phyloP scores from a whole-genome alignment of 1,284 basidiomycete genomes.

The Ustilago nuda region DNA sequence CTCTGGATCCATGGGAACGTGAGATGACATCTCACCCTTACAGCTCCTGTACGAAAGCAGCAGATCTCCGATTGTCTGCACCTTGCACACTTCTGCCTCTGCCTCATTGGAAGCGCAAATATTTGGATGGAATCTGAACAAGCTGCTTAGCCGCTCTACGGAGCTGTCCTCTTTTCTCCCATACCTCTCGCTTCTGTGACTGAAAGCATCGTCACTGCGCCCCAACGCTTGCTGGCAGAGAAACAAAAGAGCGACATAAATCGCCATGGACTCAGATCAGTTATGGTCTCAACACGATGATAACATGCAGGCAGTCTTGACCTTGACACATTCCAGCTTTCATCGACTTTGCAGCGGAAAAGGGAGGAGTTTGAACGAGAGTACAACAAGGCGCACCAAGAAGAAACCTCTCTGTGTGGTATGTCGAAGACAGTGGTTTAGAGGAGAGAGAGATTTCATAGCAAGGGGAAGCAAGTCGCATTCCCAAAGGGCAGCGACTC shows the following conservation, averaged over 20 bases:
- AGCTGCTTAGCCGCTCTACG: neutral
- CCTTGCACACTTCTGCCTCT: neutral
- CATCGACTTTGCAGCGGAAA: neutral
- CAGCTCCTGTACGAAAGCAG: conserved; percentile 2
- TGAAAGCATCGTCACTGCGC: neutral
- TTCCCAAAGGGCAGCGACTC: conserved; percentile 9
- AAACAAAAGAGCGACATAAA: neutral
- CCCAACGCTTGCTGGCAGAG: neutral
- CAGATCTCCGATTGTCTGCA: neutral
- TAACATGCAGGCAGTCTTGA: neutral
- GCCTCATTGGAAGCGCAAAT: neutral
- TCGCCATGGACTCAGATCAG: neutral
- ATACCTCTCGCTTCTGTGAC: neutral
- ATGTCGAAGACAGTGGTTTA: neutral
- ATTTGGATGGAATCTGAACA: neutral
- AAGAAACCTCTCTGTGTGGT: neutral
- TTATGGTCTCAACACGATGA: neutral
- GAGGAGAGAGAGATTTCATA: neutral
- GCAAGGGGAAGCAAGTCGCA: conserved; percentile 13
- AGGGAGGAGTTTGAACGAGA: neutral
- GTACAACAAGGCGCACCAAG: neutral
- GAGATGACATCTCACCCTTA: neutral
- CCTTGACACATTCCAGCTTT: neutral
- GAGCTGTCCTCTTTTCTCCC: neutral
- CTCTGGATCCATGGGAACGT: conserved; percentile 12